Conservation (phyloP, 2,329 filamentous ascomycete species). For the Trichoderma koningii region DNA sequence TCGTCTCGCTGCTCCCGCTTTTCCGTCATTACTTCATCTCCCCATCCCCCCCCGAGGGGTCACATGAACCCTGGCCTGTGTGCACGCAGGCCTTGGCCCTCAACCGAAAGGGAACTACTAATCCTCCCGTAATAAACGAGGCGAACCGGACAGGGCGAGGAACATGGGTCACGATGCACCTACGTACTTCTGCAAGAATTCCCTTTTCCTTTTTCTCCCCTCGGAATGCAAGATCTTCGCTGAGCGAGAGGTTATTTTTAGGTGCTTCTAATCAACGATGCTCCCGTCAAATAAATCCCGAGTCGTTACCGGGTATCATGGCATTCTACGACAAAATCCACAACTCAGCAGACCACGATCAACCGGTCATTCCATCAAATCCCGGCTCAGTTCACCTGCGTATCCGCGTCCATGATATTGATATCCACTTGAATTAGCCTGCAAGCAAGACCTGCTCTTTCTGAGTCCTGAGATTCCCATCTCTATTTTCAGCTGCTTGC, state of each 20-base stretch:
- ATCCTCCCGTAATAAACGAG: not conserved
- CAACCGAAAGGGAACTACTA: not conserved
- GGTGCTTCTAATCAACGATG: not conserved
- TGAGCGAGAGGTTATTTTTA: constrained; percentile 12
- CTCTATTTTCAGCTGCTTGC: not conserved
- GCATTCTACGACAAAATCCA: too few species aligned
- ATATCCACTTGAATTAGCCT: constrained; percentile 6
- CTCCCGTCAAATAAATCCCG: not conserved
- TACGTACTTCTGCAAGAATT: too few species aligned
- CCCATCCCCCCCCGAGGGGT: constrained; percentile 2
- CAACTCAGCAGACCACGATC: too few species aligned
- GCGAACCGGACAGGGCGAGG: too few species aligned
- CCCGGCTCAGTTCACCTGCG: constrained; percentile 7
- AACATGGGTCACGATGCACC: not conserved
- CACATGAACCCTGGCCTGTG: constrained; percentile 18
- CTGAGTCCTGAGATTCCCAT: not conserved
- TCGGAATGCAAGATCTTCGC: constrained; percentile 14
- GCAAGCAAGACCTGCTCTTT: not conserved
- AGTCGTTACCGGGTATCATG: not conserved
- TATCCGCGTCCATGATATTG: not conserved
- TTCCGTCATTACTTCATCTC: not conserved
- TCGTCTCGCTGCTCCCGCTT: not conserved
- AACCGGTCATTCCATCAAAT: not conserved
- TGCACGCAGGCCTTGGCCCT: not conserved
- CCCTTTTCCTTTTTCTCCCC: not conserved